A percentile compares a stretch with the other conserved stretches of the same genome.
These are phyloP conservation scores for Melaleuca alternifolia DNA, from an alignment of 345 rosid genomes.

Conservation along the genomic window DNA sequence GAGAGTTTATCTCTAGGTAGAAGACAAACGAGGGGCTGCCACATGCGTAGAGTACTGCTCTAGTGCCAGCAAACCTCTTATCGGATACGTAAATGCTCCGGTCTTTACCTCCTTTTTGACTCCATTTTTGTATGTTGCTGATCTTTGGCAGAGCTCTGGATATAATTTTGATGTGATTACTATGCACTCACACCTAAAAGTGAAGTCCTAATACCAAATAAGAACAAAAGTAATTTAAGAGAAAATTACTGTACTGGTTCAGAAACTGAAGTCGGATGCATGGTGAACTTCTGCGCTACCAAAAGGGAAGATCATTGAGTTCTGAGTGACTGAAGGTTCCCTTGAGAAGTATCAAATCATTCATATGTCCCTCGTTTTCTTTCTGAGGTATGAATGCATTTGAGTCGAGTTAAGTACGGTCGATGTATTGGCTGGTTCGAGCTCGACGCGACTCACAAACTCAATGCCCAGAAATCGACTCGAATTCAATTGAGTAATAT, in stretches of 20 bases:
- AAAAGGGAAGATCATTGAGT: too few species aligned
- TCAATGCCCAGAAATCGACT: not conserved
- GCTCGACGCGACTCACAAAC: not conserved
- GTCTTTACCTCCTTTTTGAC: not conserved
- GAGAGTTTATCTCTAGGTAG: not conserved
- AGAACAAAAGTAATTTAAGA: not conserved
- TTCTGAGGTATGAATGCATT: not conserved
- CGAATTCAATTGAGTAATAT: not conserved
- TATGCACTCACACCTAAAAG: not conserved
- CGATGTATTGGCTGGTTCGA: accelerated
- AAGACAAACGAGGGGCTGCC: not conserved
- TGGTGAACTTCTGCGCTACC: not conserved
- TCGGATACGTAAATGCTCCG: not conserved
- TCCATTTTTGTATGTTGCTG: not conserved
- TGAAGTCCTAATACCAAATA: not conserved
- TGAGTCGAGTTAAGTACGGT: not conserved
- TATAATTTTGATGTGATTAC: not conserved
- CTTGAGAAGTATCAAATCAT: not conserved
- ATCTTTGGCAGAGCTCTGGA: not conserved
- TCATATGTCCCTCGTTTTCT: not conserved
- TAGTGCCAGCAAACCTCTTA: not conserved
- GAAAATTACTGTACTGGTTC: not conserved
- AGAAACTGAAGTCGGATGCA: not conserved
- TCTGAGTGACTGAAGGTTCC: not conserved
- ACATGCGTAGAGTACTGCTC: not conserved